Conservation (phyloP, 2,329 filamentous ascomycete genomes). For the Aspergillus oerlinghausenensis region DNA sequence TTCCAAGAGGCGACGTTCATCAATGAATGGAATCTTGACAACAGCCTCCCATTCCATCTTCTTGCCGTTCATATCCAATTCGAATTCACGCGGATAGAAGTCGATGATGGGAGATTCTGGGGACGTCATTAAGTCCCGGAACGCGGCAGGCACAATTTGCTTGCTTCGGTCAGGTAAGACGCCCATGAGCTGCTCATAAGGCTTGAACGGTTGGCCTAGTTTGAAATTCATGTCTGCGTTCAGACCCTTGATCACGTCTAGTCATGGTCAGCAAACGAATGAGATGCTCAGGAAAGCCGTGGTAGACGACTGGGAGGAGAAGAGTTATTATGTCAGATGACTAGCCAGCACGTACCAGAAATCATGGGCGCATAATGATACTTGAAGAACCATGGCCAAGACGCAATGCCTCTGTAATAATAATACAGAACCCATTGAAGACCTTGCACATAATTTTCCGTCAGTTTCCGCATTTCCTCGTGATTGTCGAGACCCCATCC, state of each 20-base stretch:
- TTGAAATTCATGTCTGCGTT: conserved; percentile 85
- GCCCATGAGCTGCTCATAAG: conserved; percentile 96
- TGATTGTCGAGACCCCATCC: conserved; percentile 80
- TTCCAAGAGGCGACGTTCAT: conserved; percentile 75
- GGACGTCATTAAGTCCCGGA: conserved; percentile 90
- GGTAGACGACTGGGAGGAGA: background rate
- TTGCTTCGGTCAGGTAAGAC: conserved; percentile 96
- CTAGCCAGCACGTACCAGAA: conserved; percentile 51
- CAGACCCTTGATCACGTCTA: conserved; percentile 83
- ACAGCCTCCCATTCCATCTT: conserved; percentile 99
- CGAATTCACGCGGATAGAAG: conserved; percentile 96
- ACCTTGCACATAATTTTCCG: conserved; percentile 96
- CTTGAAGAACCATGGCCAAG: conserved; percentile 96
- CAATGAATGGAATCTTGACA: conserved; percentile 98
- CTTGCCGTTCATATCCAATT: conserved; percentile 98
- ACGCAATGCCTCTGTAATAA: conserved; percentile 94
- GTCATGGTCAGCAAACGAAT: conserved; percentile 17
- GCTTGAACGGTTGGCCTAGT: conserved; percentile 89
- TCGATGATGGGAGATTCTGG: conserved; percentile 89
- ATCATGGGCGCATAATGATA: conserved; percentile 99
- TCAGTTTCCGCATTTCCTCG: conserved; percentile 72
- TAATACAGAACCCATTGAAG: conserved; percentile 98
- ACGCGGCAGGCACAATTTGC: conserved; percentile 82
- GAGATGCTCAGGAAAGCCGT: background rate
- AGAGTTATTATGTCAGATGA: background rate